Conservation (phyloP, 139 green algal genomes). For the Coelastrella sp. region DNA sequence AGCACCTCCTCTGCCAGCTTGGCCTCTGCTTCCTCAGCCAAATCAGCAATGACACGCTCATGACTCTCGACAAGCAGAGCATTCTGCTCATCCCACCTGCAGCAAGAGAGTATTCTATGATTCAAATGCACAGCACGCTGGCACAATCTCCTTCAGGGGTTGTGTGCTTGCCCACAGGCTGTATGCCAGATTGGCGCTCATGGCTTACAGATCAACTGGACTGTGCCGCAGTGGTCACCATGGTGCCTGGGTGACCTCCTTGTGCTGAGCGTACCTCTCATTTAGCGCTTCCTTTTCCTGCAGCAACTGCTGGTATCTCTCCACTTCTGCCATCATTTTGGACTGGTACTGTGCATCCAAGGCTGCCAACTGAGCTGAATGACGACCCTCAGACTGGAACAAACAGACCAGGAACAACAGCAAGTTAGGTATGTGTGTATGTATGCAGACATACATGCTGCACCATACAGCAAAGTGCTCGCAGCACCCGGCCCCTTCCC, state of each 20-base stretch:
- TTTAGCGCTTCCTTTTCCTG: conserved; percentile 85
- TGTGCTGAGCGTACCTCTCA: conserved; percentile 52
- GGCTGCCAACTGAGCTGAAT: conserved; percentile 64
- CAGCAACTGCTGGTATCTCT: conserved; percentile 80
- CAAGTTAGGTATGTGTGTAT: no score
- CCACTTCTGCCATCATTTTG: conserved; percentile 90
- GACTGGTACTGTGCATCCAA: conserved; percentile 87
- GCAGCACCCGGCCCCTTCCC: no score
- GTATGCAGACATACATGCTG: no score
- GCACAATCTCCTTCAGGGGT: no score
- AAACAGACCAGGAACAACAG: no score
- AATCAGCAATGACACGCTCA: conserved; percentile 84
- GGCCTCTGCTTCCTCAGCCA: conserved; percentile 86
- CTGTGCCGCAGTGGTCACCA: no score
- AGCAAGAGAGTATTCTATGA: neutral
- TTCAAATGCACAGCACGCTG: no score
- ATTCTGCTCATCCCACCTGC: conserved; percentile 83
- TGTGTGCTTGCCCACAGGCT: no score
- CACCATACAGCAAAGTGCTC: no score
- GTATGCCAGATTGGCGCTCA: no score
- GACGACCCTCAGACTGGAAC: conserved; percentile 69
- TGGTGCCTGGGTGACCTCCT: no score
- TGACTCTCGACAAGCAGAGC: conserved; percentile 82
- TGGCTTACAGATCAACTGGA: no score
- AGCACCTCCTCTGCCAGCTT: conserved; percentile 79